Percentiles rank a stretch among this genome's conserved stretches.
Conservation (phyloP, 1,139 yeast genomes). For the Pichia sp. region DNA sequence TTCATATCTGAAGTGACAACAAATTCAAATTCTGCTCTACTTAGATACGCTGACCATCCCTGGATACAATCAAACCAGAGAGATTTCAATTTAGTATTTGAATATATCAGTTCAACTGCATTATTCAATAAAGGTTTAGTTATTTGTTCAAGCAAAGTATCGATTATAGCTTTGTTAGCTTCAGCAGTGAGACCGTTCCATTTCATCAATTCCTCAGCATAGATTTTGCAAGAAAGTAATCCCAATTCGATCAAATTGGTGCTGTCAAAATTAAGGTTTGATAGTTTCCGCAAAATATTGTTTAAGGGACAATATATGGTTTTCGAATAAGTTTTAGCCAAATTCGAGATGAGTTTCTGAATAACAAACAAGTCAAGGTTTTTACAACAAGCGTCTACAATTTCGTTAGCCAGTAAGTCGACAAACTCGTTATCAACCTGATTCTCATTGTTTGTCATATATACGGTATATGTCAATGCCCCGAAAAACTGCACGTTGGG, state of each 20-base stretch:
- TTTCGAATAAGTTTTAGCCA: conserved; percentile 43
- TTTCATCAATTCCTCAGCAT: conserved; percentile 13
- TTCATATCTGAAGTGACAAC: conserved; percentile 33
- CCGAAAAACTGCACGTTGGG: conserved; percentile 61
- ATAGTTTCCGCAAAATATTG: not conserved
- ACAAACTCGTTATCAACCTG: conserved; percentile 10
- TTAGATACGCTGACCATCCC: conserved; percentile 38
- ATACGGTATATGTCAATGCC: conserved; percentile 61
- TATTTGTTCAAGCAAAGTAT: conserved; percentile 12
- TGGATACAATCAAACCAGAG: conserved; percentile 29
- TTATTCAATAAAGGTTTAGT: conserved; percentile 28
- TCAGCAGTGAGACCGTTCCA: conserved; percentile 18
- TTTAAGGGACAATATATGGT: conserved; percentile 33
- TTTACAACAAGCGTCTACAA: conserved; percentile 15
- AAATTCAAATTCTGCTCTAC: conserved; percentile 34
- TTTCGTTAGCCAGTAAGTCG: conserved; percentile 14
- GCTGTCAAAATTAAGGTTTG: not conserved
- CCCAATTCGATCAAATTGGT: conserved; percentile 3
- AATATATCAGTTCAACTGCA: conserved; percentile 29
- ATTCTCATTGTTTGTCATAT: conserved; percentile 30
- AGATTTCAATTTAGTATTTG: conserved; percentile 17
- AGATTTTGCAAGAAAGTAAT: conserved; percentile 7
- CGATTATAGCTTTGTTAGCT: conserved; percentile 5
- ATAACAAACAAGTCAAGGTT: conserved; percentile 29
- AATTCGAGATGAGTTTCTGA: conserved; percentile 44